Base-by-base conservation (phyloP, 371 early-diverging fungal species). In the Neoconidiobolus thromboides region DNA sequence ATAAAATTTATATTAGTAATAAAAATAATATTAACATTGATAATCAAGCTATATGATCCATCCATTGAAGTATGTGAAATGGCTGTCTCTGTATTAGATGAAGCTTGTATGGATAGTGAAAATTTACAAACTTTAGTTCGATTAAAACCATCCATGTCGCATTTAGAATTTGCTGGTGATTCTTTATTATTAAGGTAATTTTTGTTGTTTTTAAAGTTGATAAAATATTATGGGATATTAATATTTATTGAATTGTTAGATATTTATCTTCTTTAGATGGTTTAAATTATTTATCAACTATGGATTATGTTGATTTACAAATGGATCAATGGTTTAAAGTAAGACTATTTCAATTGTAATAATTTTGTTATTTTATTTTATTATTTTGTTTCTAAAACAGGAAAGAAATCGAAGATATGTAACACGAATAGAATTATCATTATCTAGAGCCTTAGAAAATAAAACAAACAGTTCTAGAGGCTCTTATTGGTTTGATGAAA, bases 281-380 rank as follows among this genome's bases (percentile, higher is more conserved):
- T 0, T 86, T 87, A 60, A 66, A 73, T 46, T 84, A 86, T 64
- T 63, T 91, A 47, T 70, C 76, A 43, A 77, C 80, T n/a, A 65
- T 78, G 15, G 83, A 79, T 9, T 88, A 85, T 67, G 77, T 88
- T 4, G 81, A 85, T 53, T 72, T 70, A 41, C 87, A 92, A 67
- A 81, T 89, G 79, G 79, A 82, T 49, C 76, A 79, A 15, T 92
- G 92, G 92, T 80, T 81, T 61, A 80, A 82, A 74, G 91, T 86
- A 70, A 48, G 66, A 26, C 44, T 4, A 41, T 5, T 9, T 44
- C 9, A 6, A 47, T 1, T 4, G 3, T 62, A 46, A n/a, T n/a
- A n/a, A 9, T 46, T 46, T 9, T 9, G 6, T 46, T 9, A 46
- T n/a, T 7, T 14, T 49, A 58, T 12, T 26, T 3, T 3, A 42